Percentiles rank a stretch among this genome's conserved stretches.
These are phyloP conservation scores for Patellifolia procumbens DNA, from an alignment of 179 eudicot genomes.

Conservation along the genomic window DNA sequence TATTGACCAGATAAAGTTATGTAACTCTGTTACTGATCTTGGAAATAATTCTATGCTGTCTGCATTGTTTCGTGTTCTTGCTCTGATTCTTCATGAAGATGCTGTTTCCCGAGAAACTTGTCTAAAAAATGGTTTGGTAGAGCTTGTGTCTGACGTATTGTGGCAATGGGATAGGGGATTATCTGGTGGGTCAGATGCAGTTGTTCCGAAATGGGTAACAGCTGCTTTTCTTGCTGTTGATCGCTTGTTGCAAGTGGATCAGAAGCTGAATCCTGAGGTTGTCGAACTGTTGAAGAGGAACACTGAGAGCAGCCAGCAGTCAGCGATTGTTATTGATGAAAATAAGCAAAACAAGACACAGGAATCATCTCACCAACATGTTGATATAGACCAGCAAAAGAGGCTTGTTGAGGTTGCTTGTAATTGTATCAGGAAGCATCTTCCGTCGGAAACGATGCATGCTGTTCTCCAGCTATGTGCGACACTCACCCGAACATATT, in stretches of 20 bases:
- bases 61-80: constrained; percentile 87
- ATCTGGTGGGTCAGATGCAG: constrained; percentile 36
- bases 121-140: constrained; percentile 67
- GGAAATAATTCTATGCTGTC: constrained; percentile 57
- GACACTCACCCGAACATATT: constrained; percentile 73
- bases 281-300: constrained; percentile 68
- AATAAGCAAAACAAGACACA: constrained; percentile 60
- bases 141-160: constrained; percentile 72
- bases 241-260: constrained; percentile 77
- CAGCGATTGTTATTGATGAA: constrained; percentile 58
- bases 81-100: constrained; percentile 92
- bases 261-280: constrained; percentile 62
- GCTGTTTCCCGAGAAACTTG: constrained; percentile 77
- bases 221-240: constrained; percentile 90
- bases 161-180: constrained; percentile 64
- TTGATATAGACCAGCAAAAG: constrained; percentile 72
- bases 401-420: constrained; percentile 80
- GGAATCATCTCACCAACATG: constrained; percentile 46
- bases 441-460: constrained; percentile 93
- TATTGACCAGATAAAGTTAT: constrained; percentile 79
- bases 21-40: constrained; percentile 47
- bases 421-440: constrained; percentile 63
- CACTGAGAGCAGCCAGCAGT: constrained; percentile 45
- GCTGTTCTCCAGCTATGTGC: constrained; percentile 94
- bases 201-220: constrained; percentile 93